These are phyloP conservation scores for Mycena sanguinolenta DNA, from an alignment of 768 basidiomycete species.

Conservation along the genomic window DNA sequence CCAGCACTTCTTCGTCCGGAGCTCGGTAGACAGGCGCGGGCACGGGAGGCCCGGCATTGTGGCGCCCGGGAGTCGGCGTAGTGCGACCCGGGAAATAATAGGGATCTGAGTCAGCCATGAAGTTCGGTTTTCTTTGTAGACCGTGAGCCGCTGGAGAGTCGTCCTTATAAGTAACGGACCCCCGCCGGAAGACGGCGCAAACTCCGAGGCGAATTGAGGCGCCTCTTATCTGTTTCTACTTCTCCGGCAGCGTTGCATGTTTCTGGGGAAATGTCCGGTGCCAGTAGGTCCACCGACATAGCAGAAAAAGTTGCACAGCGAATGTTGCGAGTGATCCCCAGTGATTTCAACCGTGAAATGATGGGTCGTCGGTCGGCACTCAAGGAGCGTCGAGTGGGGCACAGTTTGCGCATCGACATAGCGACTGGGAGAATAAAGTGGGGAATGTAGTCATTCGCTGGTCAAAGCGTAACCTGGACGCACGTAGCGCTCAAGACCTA, in stretches of 20 bases:
- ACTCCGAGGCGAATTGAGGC: not conserved
- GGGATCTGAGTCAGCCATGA: not conserved
- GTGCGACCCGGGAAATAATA: not conserved
- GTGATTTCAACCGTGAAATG: not conserved
- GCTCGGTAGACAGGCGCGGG: not conserved
- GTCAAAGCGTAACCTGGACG: too few species aligned
- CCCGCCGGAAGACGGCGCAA: not conserved
- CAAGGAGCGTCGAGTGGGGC: not conserved
- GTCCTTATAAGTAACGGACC: conserved; percentile 15
- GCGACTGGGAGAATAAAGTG: too few species aligned
- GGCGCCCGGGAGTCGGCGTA: conserved; percentile 12
- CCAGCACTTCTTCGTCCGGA: not conserved
- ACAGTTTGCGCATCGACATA: not conserved
- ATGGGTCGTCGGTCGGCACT: not conserved
- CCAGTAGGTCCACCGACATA: conserved; percentile 24
- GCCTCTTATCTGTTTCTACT: too few species aligned
- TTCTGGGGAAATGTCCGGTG: too few species aligned
- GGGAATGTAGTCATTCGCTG: not conserved
- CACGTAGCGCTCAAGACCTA: too few species aligned
- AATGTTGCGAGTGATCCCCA: not conserved
- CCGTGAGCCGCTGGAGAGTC: not conserved
- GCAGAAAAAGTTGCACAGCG: not conserved
- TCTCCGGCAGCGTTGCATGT: too few species aligned
- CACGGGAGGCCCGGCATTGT: not conserved
- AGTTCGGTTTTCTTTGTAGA: too few species aligned